Evolutionary conservation across 306 rosid species (phyloP).

Genomic region (Begonia loranthoides): DNA sequence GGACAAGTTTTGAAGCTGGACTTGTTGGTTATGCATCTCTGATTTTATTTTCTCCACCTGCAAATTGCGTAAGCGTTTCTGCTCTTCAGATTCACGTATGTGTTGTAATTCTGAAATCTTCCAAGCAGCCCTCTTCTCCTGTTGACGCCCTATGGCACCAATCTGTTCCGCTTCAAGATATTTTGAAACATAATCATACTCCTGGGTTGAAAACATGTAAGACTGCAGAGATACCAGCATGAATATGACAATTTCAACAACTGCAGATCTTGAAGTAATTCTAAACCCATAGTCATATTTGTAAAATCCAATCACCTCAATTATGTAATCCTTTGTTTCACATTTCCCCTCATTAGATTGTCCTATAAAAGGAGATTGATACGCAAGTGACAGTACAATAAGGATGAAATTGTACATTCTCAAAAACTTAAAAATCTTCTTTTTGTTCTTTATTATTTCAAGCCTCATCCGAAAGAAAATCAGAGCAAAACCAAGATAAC

Average conservation of each 20-base stretch:
- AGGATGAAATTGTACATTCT: constrained; percentile 84
- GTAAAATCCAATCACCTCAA: constrained; percentile 75
- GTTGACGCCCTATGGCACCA: constrained; percentile 91
- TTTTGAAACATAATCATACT: constrained; percentile 73
- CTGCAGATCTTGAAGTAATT: constrained; percentile 92
- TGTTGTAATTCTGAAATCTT: constrained; percentile 76
- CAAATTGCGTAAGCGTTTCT: constrained; percentile 64
- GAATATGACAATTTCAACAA: constrained; percentile 89
- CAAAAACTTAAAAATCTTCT: constrained; percentile 76
- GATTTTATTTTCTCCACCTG: constrained; percentile 98
- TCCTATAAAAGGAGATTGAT: constrained; percentile 91
- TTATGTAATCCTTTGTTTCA: constrained; percentile 49
- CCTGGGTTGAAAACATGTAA: constrained; percentile 78
- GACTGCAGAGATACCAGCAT: constrained; percentile 91
- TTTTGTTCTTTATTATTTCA: constrained; percentile 84
- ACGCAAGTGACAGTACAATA: constrained; percentile 80
- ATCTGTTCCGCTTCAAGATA: constrained; percentile 98
- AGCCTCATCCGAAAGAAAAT: constrained; percentile 89
- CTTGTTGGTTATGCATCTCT: constrained; percentile 90
- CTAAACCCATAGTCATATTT: constrained; percentile 94
- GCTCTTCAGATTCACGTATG: constrained; percentile 74
- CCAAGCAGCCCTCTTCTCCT: constrained; percentile 97
- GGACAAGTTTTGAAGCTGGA: constrained; percentile 63
- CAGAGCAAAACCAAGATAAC: constrained; percentile 94
- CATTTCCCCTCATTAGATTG: constrained; percentile 58